A percentile compares a stretch with the other conserved stretches of the same genome.
Conservation (phyloP, 202 grass and related monocot species). For the Tripidium arundinaceum region DNA sequence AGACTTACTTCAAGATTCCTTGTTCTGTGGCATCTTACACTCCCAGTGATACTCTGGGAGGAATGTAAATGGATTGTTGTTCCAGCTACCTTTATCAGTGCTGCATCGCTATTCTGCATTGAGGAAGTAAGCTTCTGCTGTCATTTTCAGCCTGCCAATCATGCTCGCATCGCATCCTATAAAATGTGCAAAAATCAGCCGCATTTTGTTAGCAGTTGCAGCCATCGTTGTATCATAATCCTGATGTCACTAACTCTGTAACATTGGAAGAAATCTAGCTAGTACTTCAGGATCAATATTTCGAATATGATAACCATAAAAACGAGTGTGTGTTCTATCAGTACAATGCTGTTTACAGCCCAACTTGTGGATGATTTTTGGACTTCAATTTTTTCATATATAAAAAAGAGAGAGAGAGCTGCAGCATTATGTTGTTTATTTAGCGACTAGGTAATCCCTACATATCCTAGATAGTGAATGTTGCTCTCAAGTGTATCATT, state of each 20-base stretch:
- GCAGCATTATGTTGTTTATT: background rate
- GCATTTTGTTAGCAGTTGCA: background rate
- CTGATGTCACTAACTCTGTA: background rate
- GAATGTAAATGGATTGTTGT: conserved; percentile 96
- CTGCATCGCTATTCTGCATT: conserved; percentile 91
- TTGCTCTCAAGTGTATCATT: background rate
- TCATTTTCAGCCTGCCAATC: background rate
- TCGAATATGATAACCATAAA: background rate
- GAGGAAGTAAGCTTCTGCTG: conserved; percentile 79
- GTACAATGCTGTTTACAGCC: background rate
- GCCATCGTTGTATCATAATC: background rate
- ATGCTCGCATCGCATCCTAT: background rate
- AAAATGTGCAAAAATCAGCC: background rate
- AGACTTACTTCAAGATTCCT: conserved; percentile 93
- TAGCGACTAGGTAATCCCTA: background rate
- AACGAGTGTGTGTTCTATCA: background rate
- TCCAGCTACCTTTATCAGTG: conserved; percentile 93
- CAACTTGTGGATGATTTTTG: background rate
- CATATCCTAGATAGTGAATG: background rate
- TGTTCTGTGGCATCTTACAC: conserved; percentile 92
- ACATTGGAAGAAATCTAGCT: background rate
- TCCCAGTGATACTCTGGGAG: conserved; percentile 88
- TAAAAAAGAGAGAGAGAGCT: background rate
- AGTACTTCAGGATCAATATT: background rate
- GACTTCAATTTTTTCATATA: background rate